These are phyloP conservation scores for Orbilia ellipsospora DNA, from an alignment of 2,329 filamentous ascomycete species.

Conservation along the genomic window DNA sequence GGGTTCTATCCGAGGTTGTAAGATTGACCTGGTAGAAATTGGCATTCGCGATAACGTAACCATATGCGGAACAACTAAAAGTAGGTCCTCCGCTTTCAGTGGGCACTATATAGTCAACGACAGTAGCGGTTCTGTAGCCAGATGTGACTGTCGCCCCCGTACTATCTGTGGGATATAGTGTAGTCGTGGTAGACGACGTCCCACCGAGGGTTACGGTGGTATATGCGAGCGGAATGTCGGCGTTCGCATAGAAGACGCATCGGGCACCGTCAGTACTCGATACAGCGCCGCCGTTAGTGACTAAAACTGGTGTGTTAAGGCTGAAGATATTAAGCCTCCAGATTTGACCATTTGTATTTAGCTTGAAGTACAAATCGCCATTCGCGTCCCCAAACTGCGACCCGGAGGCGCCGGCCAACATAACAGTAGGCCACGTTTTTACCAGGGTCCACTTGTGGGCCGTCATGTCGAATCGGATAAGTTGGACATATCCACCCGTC, in stretches of 20 bases:
- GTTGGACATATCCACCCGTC: background rate
- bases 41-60: slow-evolving; percentile 8
- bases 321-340: slow-evolving; percentile 15
- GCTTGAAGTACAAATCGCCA: slow-evolving; percentile 12
- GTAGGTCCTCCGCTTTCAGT: background rate
- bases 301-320: background rate
- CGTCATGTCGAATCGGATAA: slow-evolving; percentile 6
- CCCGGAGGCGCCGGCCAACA: background rate
- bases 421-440: background rate
- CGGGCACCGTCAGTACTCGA: slow-evolving; percentile 15
- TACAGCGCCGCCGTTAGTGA: slow-evolving; percentile 3
- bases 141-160: slow-evolving; percentile 3
- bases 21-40: slow-evolving; percentile 1
- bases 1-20: background rate
- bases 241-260: slow-evolving; percentile 12
- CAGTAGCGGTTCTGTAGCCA: slow-evolving; percentile 7
- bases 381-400: slow-evolving; percentile 1
- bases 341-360: slow-evolving; percentile 6
- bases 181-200: background rate
- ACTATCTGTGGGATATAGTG: background rate
- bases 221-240: background rate
- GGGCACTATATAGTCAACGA: background rate
- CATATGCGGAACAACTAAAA: slow-evolving; percentile 11
- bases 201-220: background rate
- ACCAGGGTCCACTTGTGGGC: background rate